Evolutionary conservation across 257 asterid species (phyloP).

Genomic region (Penstemon davidsonii): DNA sequence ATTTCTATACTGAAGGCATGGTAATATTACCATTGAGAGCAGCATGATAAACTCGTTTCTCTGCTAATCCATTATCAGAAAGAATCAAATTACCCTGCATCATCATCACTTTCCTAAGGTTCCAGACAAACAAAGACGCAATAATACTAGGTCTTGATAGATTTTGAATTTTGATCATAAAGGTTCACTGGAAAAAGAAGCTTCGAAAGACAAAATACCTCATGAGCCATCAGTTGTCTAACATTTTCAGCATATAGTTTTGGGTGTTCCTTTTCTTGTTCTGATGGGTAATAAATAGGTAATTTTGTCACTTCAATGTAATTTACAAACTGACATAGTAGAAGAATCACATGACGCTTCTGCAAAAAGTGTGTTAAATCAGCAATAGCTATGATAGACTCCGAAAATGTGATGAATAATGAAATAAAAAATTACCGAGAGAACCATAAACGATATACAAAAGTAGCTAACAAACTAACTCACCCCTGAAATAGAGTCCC

Average conservation of each 20-base stretch:
- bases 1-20: constrained; percentile 51
- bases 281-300: constrained; percentile 83
- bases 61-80: constrained; percentile 86
- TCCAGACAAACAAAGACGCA: neutral
- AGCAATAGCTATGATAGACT: constrained; percentile 1
- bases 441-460: neutral
- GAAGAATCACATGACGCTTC: constrained; percentile 82
- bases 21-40: constrained; percentile 90
- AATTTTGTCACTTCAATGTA: constrained; percentile 66
- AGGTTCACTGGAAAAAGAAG: constrained; percentile 16
- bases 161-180: constrained; percentile 14
- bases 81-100: constrained; percentile 80
- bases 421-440: neutral
- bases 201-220: constrained; percentile 48
- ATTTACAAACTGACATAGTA: constrained; percentile 86
- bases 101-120: constrained; percentile 10
- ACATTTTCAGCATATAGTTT: constrained; percentile 85
- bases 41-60: constrained; percentile 85
- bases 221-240: constrained; percentile 81
- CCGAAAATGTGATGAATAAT: too few relatives aligned
- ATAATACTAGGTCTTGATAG: neutral
- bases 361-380: constrained; percentile 38
- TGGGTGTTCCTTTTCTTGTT: constrained; percentile 84
- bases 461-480: constrained; percentile 31
- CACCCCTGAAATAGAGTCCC: constrained; percentile 98